Evolutionary conservation across 148 eudicot species (phyloP), one percentile per base, ranked within the genome.

Genomic region (Arctostaphylos glauca): DNA sequence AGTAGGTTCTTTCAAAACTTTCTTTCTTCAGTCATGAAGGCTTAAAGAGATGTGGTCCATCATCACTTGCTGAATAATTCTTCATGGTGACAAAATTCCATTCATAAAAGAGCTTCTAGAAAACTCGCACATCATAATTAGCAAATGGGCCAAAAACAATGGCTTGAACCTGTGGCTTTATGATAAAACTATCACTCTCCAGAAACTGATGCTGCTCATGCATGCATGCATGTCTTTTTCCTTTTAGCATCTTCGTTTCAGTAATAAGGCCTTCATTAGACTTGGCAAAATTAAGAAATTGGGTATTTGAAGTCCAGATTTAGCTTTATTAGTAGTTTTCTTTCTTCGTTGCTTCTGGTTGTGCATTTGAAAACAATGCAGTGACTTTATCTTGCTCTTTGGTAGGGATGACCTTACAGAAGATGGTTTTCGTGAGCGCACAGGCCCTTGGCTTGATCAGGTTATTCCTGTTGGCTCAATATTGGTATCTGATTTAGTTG

Each of bases 371-470:
- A 2, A 43, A 58, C 38, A 70, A 50, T n/a, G 5, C 9, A 43
- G 77, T 71, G 38, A 41, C 64, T 70, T 41, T 70, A 71, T 49
- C 52, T 58, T n/a, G 46, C 38, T 50, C 82, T 60, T 80, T 81
- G 87, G 81, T 93, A 96, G 99, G 88, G 94, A 89, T 46, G 89
- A 91, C 59, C 88, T 95, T 78, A 87, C 89, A 62, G 91, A 84
- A 77, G 91, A 90, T 64, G 89, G 85, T 83, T 89, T 93, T 79
- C 82, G 64, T 58, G 88, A 86, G 47, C 86, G 91, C 54, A 74
- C 82, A 81, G 99, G 99, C 58, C 87, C 97, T 84, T 96, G 98
- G 99, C 87, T 70, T 64, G 93, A 94, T 86, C 99, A 96, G 98
- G 99, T 94, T 62, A 80, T 19, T 49, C 58, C 53, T 3, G 56